Conservation (phyloP, 495 filamentous ascomycete species). For the Xylaria venustula region DNA sequence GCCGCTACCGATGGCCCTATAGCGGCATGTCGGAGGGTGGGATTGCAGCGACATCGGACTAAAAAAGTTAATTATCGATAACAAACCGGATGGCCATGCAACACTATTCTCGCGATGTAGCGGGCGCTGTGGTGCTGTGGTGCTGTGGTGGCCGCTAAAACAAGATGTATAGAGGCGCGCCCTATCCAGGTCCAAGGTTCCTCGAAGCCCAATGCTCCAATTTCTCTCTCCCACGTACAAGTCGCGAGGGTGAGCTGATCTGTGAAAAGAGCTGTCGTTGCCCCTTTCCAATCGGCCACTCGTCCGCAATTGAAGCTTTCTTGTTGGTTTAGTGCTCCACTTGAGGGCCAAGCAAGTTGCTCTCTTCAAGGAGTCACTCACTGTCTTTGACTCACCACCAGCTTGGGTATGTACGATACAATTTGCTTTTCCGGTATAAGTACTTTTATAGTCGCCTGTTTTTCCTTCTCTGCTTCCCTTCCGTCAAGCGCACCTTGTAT, state of each 20-base stretch:
- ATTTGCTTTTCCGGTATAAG: not conserved
- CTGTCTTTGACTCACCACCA: not conserved
- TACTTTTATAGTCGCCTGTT: not conserved
- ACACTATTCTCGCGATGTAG: too few relatives aligned
- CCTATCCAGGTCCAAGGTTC: too few relatives aligned
- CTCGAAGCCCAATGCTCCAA: not conserved
- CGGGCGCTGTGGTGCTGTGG: too few relatives aligned
- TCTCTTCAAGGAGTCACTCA: conserved; percentile 2
- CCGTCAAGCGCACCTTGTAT: not conserved
- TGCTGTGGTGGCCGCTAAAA: not conserved
- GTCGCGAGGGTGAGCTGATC: not conserved
- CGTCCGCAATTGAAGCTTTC: not conserved
- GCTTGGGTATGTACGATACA: not conserved
- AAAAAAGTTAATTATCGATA: conserved; percentile 19
- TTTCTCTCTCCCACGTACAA: not conserved
- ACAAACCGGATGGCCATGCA: conserved; percentile 11
- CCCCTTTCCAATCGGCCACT: not conserved
- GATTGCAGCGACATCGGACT: conserved; percentile 16
- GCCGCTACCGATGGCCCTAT: too few relatives aligned
- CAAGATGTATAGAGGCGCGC: too few relatives aligned
- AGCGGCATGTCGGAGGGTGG: not conserved
- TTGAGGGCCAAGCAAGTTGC: not conserved
- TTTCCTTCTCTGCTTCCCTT: not conserved
- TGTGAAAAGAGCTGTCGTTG: too few relatives aligned
- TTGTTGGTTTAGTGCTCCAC: not conserved